These are phyloP conservation scores for Picochlorum sp. DNA, from an alignment of 139 green algal genomes.

Conservation along the genomic window DNA sequence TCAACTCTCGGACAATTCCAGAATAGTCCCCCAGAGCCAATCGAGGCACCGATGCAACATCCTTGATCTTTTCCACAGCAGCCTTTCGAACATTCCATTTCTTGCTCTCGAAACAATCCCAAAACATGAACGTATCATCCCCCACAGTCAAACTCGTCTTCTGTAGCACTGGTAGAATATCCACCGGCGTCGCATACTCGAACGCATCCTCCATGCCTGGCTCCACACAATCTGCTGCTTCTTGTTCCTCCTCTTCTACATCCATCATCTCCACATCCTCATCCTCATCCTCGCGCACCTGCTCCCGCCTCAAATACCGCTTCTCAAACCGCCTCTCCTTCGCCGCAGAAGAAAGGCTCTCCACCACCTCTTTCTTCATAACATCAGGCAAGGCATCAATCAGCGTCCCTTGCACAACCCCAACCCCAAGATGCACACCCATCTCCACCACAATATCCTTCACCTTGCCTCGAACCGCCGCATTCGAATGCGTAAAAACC, in stretches of 20 bases:
- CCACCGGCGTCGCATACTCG: constrained; percentile 64
- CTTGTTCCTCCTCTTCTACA: constrained; percentile 10
- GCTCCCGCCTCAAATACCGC: too few relatives aligned
- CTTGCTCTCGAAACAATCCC: constrained; percentile 58
- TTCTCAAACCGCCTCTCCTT: constrained; percentile 8
- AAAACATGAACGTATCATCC: constrained; percentile 50
- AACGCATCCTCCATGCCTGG: constrained; percentile 53
- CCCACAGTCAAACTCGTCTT: constrained; percentile 22
- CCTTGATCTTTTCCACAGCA: constrained; percentile 33
- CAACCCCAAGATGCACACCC: constrained; percentile 61
- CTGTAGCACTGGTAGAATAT: constrained; percentile 37
- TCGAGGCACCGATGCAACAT: constrained; percentile 9
- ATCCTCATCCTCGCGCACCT: constrained; percentile 10
- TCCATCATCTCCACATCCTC: constrained; percentile 17
- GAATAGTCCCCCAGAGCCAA: constrained; percentile 28
- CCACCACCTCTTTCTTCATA: constrained; percentile 81
- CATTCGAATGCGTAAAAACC: constrained; percentile 82
- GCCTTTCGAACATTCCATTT: constrained; percentile 85
- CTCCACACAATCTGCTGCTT: not conserved
- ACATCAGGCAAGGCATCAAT: constrained; percentile 80
- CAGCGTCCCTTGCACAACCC: constrained; percentile 57
- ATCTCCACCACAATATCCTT: constrained; percentile 85
- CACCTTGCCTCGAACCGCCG: constrained; percentile 62
- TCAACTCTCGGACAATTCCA: constrained; percentile 47
- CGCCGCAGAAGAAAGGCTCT: constrained; percentile 8